Conservation (phyloP, 768 basidiomycete genomes). For the Heimioporus sp. region DNA sequence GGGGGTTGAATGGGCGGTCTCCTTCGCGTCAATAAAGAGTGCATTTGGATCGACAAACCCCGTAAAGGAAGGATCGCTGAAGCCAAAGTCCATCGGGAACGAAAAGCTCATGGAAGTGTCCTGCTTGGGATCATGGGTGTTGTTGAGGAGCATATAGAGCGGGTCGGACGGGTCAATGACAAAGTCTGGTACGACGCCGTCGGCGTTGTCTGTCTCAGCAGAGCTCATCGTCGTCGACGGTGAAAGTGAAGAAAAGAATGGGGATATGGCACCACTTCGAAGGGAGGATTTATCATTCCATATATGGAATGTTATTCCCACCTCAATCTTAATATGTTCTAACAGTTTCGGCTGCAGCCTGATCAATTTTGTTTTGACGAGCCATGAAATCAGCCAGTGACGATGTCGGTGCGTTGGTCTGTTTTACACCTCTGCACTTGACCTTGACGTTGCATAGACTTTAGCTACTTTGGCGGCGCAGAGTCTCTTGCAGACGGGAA, state of each 20-base stretch:
- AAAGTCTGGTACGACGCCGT: slow-evolving; percentile 33
- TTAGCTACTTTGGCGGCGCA: slow-evolving; percentile 80
- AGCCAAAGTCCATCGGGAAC: slow-evolving; percentile 59
- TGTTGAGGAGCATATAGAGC: slow-evolving; percentile 55
- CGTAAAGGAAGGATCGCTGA: slow-evolving; percentile 41
- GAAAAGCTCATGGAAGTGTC: slow-evolving; percentile 39
- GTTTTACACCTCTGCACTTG: not conserved
- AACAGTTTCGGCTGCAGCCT: not conserved
- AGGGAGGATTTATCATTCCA: slow-evolving; percentile 21
- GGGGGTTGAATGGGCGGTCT: slow-evolving; percentile 10
- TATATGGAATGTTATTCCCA: slow-evolving; percentile 26
- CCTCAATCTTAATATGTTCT: not conserved
- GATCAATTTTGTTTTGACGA: not conserved
- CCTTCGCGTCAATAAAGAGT: slow-evolving; percentile 43
- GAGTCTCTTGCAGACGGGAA: slow-evolving; percentile 64
- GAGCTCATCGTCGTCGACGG: slow-evolving; percentile 16
- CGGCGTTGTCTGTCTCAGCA: slow-evolving; percentile 9
- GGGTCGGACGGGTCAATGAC: slow-evolving; percentile 56
- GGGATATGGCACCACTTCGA: slow-evolving; percentile 25
- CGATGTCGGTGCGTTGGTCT: slow-evolving; percentile 16
- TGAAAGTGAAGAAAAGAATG: not conserved
- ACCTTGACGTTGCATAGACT: slow-evolving; percentile 45
- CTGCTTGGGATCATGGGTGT: slow-evolving; percentile 34
- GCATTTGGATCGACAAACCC: slow-evolving; percentile 66
- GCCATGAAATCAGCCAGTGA: slow-evolving; percentile 14